phyloP scores from a whole-genome alignment of 345 rosid species.

The Eutrema heterophyllum region DNA sequence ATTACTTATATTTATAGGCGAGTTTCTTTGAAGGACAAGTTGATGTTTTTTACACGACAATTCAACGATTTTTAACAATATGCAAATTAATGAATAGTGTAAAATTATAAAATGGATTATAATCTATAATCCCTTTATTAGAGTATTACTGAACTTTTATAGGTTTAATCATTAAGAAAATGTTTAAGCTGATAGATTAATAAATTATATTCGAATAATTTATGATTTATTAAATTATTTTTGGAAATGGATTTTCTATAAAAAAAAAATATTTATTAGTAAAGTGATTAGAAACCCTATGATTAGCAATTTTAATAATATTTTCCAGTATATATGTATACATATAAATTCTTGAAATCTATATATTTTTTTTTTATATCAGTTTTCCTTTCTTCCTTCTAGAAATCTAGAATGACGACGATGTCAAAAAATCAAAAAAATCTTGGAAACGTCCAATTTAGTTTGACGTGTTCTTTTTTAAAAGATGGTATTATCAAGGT shows the following conservation, averaged over 20 bases:
- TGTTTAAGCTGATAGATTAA: background rate
- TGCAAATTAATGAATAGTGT: background rate
- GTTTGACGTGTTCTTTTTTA: no score
- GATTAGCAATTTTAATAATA: background rate
- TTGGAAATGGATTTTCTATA: background rate
- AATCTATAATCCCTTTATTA: background rate
- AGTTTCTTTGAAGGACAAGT: background rate
- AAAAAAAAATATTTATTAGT: background rate
- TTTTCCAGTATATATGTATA: background rate
- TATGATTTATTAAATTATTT: background rate
- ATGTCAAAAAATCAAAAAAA: no score
- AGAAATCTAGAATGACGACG: no score
- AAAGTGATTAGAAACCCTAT: background rate
- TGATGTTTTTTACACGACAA: background rate
- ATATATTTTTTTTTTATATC: background rate
- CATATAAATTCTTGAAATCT: background rate
- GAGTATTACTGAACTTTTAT: background rate
- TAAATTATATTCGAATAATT: background rate
- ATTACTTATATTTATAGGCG: conserved; percentile 1
- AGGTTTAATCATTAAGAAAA: background rate
- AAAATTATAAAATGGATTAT: background rate
- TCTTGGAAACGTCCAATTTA: no score
- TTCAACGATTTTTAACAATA: background rate
- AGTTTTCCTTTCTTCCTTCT: no score
- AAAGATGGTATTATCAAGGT: no score